These are phyloP conservation scores for Tetrapisispora nanseiensis DNA, from an alignment of 805 yeast genomes.

Conservation along the genomic window DNA sequence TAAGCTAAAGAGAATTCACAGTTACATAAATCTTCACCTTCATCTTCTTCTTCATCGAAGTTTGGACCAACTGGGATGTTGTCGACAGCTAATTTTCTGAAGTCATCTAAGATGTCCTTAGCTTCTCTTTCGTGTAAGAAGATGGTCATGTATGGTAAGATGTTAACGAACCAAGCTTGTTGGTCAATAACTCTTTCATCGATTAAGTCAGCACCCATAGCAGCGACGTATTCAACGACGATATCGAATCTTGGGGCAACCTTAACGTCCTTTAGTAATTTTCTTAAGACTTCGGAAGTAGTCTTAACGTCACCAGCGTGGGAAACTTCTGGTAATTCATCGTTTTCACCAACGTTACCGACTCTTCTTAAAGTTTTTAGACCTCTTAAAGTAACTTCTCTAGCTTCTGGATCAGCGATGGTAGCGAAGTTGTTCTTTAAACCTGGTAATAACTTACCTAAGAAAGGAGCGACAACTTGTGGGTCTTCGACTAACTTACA, in stretches of 20 bases:
- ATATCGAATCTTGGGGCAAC: slow-evolving; percentile 68
- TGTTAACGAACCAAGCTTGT: slow-evolving; percentile 77
- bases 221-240: slow-evolving; percentile 77
- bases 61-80: slow-evolving; percentile 95
- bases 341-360: slow-evolving; percentile 90
- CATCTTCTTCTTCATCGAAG: slow-evolving; percentile 95
- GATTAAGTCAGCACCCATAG: slow-evolving; percentile 97
- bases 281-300: slow-evolving; percentile 71
- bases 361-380: slow-evolving; percentile 96
- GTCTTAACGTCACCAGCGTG: slow-evolving; percentile 95
- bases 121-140: slow-evolving; percentile 91
- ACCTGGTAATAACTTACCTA: slow-evolving; percentile 91
- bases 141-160: slow-evolving; percentile 91
- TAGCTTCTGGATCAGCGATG: slow-evolving; percentile 99
- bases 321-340: slow-evolving; percentile 90
- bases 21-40: slow-evolving; percentile 99
- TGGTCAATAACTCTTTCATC: slow-evolving; percentile 96
- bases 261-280: slow-evolving; percentile 58
- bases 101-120: slow-evolving; percentile 81
- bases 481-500: slow-evolving; percentile 99
- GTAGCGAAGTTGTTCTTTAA: slow-evolving; percentile 86
- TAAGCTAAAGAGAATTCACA: slow-evolving; percentile 99
- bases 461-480: slow-evolving; percentile 99
- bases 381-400: slow-evolving; percentile 96
- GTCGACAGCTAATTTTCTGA: slow-evolving; percentile 93